phyloP scores from a whole-genome alignment of 495 filamentous ascomycete species.

The Neurospora sp. region DNA sequence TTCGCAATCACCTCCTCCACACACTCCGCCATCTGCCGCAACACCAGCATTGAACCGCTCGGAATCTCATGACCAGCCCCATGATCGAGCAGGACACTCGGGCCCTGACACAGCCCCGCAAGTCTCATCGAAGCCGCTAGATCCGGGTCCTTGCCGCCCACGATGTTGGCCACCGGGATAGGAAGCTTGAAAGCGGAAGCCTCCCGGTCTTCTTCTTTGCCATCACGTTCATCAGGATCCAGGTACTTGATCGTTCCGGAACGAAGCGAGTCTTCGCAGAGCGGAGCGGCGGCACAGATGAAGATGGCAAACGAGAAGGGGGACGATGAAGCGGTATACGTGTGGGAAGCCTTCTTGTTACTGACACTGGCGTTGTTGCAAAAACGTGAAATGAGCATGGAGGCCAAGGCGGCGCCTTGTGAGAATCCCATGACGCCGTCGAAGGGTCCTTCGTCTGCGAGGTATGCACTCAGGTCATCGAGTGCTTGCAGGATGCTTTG shows the following conservation, averaged over 20 bases:
- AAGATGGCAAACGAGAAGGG: slow-evolving; percentile 4
- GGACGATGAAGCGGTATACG: background rate
- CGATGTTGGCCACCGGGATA: background rate
- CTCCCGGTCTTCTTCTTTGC: too few species aligned
- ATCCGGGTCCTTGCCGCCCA: background rate
- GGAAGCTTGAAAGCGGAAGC: background rate
- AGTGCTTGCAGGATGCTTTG: slow-evolving; percentile 1
- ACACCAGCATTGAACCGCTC: background rate
- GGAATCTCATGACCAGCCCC: background rate
- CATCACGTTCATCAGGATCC: background rate
- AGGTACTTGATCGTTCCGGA: background rate
- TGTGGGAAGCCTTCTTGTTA: background rate
- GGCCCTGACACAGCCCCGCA: background rate
- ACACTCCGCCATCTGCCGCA: background rate
- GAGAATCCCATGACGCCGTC: slow-evolving; percentile 9
- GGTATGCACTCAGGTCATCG: background rate
- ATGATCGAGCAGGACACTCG: background rate
- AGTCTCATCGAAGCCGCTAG: background rate
- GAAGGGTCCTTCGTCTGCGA: slow-evolving; percentile 6
- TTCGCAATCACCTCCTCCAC: background rate
- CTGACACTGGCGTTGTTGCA: too few species aligned
- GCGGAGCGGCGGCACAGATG: background rate
- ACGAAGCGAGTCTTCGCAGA: background rate
- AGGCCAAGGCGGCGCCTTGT: slow-evolving; percentile 1
- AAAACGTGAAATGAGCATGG: background rate